Conservation (phyloP, 768 basidiomycete species). For the Boletus sp. region DNA sequence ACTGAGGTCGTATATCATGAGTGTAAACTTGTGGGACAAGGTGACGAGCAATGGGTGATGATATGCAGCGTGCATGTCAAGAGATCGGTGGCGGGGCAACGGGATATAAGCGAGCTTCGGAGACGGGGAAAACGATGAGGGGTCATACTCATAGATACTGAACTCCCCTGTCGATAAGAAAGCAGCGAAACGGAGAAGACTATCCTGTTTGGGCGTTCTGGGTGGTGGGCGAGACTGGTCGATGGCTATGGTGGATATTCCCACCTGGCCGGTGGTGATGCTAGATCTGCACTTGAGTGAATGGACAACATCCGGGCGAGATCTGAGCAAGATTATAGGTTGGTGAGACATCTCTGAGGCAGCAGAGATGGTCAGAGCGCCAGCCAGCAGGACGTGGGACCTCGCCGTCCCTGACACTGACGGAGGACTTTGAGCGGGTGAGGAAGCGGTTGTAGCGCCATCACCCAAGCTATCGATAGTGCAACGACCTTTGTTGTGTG, state of each 20-base stretch:
- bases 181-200: slow-evolving; percentile 46
- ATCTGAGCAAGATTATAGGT: slow-evolving; percentile 23
- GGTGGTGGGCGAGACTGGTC: slow-evolving; percentile 67
- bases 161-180: slow-evolving; percentile 75
- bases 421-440: neutral
- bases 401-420: neutral
- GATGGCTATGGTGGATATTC: slow-evolving; percentile 65
- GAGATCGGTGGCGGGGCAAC: slow-evolving; percentile 38
- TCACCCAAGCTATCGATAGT: slow-evolving; percentile 38
- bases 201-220: slow-evolving; percentile 26
- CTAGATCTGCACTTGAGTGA: slow-evolving; percentile 45
- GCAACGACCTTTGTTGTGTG: slow-evolving; percentile 58
- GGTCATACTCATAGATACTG: slow-evolving; percentile 53
- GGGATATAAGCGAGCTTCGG: slow-evolving; percentile 50
- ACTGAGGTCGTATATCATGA: slow-evolving; percentile 73
- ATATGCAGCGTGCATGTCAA: slow-evolving; percentile 66
- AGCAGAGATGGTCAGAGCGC: slow-evolving; percentile 57
- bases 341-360: slow-evolving; percentile 37
- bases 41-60: slow-evolving; percentile 77
- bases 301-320: slow-evolving; percentile 30
- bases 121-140: slow-evolving; percentile 40
- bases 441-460: neutral
- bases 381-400: slow-evolving; percentile 56
- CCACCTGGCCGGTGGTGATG: slow-evolving; percentile 28
- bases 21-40: slow-evolving; percentile 61